Percentiles rank a stretch among this genome's conserved stretches.
These are phyloP conservation scores for Microdochium paspali DNA, from an alignment of 2,329 filamentous ascomycete species.

Conservation along the genomic window DNA sequence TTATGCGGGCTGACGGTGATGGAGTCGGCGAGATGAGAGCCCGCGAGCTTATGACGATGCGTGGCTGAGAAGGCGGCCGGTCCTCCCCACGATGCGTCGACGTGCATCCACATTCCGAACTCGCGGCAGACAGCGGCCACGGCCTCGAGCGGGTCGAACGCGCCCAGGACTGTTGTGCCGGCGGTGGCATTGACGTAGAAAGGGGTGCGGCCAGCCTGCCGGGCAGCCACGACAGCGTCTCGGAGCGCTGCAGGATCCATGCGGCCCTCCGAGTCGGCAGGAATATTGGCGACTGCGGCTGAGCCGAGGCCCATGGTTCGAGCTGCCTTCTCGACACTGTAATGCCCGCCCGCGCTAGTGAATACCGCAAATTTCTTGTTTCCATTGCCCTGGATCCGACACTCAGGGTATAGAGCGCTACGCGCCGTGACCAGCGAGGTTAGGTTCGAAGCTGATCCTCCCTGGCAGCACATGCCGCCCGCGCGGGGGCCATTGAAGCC, in stretches of 20 bases:
- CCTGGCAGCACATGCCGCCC: conserved; percentile 52
- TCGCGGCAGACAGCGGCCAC: conserved; percentile 62
- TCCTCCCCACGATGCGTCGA: conserved; percentile 89
- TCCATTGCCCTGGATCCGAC: conserved; percentile 64
- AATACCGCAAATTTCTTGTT: conserved; percentile 66
- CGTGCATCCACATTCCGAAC: conserved; percentile 79
- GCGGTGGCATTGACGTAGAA: conserved; percentile 95
- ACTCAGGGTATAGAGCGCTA: conserved; percentile 73
- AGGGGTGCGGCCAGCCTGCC: conserved; percentile 62
- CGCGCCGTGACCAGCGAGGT: conserved; percentile 68
- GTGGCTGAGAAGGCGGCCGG: conserved; percentile 66
- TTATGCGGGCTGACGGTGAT: conserved; percentile 92
- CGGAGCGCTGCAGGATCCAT: conserved; percentile 64
- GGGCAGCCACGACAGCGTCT: conserved; percentile 47
- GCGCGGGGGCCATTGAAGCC: conserved; percentile 60
- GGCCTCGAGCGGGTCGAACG: conserved; percentile 69
- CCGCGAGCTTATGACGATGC: conserved; percentile 56
- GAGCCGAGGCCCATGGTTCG: conserved; percentile 80
- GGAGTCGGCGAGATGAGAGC: conserved; percentile 66
- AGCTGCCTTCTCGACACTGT: conserved; percentile 91
- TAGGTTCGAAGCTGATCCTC: conserved; percentile 62
- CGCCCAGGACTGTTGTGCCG: conserved; percentile 86
- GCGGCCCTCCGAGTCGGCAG: conserved; percentile 61
- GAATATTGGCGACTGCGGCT: conserved; percentile 59
- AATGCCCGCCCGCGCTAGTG: conserved; percentile 84